These are phyloP conservation scores for Hyphodiscus sp. DNA, from an alignment of 2,329 filamentous ascomycete genomes.

Conservation along the genomic window DNA sequence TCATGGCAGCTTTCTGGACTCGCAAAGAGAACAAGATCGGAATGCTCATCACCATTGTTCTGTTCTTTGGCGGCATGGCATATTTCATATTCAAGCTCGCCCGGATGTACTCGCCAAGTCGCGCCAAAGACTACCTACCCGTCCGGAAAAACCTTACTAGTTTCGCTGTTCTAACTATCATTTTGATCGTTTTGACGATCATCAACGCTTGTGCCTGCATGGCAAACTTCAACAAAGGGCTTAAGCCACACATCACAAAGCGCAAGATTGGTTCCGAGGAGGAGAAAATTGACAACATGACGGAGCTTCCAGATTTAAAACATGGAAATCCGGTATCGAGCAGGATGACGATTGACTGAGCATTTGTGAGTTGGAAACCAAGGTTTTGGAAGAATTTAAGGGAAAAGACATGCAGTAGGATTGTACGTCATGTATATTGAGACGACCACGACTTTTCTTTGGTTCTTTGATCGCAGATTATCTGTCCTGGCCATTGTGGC, in stretches of 20 bases:
- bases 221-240: conserved; percentile 80
- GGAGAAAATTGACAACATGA: conserved; percentile 45
- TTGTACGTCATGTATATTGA: conserved; percentile 23
- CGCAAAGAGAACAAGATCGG: conserved; percentile 74
- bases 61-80: conserved; percentile 82
- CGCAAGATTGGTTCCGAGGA: conserved; percentile 42
- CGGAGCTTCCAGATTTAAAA: conserved; percentile 36
- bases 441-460: conserved; percentile 19
- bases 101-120: conserved; percentile 75
- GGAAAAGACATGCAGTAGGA: conserved; percentile 12
- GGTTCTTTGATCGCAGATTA: conserved; percentile 4
- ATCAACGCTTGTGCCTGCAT: conserved; percentile 81
- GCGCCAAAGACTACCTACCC: conserved; percentile 59
- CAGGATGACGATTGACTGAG: conserved; percentile 44
- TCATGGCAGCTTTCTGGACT: conserved; percentile 79
- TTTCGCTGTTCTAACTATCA: conserved; percentile 88
- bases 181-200: conserved; percentile 85
- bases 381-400: conserved; percentile 16
- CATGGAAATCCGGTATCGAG: conserved; percentile 32
- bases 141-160: conserved; percentile 83
- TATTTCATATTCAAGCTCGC: conserved; percentile 99
- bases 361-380: conserved; percentile 2
- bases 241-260: conserved; percentile 77
- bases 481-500: conserved; percentile 25
- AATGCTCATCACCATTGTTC: conserved; percentile 70